Percentiles rank a stretch among this genome's conserved stretches.
These are phyloP conservation scores for Naganishia friedmannii DNA, from an alignment of 768 basidiomycete species.

Conservation along the genomic window DNA sequence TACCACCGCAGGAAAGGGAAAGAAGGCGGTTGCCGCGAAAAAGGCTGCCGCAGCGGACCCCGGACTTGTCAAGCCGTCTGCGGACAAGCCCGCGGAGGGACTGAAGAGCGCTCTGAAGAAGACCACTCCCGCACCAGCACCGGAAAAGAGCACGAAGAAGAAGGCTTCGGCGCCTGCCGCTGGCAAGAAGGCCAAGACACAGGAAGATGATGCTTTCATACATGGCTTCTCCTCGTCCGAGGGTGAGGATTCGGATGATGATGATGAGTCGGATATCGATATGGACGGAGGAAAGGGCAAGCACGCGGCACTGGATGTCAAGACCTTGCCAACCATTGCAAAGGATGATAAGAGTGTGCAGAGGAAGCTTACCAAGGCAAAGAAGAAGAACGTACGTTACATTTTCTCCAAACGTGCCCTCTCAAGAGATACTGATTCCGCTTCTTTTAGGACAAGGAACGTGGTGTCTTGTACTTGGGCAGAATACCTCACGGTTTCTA, in stretches of 20 bases:
- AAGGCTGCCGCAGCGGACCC: conserved; percentile 25
- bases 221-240: conserved; percentile 60
- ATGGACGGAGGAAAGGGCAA: conserved; percentile 54
- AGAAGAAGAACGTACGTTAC: conserved; percentile 65
- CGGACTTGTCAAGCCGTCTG: conserved; percentile 23
- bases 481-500: conserved; percentile 96
- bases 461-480: conserved; percentile 82
- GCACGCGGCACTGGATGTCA: conserved; percentile 59
- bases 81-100: conserved; percentile 27
- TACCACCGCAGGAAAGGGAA: conserved; percentile 30
- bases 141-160: conserved; percentile 33
- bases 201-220: conserved; percentile 54
- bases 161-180: conserved; percentile 24
- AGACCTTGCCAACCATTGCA: conserved; percentile 75
- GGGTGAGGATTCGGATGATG: conserved; percentile 65
- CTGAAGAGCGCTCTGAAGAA: conserved; percentile 34
- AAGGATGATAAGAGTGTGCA: conserved; percentile 82
- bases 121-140: conserved; percentile 25
- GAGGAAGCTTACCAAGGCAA: conserved; percentile 58
- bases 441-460: conserved; percentile 60
- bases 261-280: conserved; percentile 56
- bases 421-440: background rate
- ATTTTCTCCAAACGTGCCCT: background rate
- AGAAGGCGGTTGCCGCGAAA: conserved; percentile 36
- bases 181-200: conserved; percentile 33